Evolutionary conservation across 176 grass and related monocot species (phyloP), one percentile per base, ranked within the genome.

Genomic region (Musa schizocarpa): DNA sequence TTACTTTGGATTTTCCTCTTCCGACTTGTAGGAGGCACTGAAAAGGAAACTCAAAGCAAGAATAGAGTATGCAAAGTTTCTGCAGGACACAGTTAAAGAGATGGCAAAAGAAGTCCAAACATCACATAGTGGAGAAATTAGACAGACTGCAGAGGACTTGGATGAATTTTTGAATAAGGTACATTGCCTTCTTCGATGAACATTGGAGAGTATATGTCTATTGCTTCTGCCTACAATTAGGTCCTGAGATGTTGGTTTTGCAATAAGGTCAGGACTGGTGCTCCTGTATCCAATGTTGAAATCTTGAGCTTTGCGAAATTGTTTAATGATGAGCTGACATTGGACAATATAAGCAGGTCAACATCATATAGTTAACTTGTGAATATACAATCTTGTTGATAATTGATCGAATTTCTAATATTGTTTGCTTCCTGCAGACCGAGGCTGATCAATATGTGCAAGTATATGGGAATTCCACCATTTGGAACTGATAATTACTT

Each of bases 261-360:
- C 68, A 79, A 83, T 62, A 85, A 98, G 94, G 88, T 93, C 78
- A 90, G 94, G 72, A 98, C 85, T 83, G 94, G 94, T 82, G 94
- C 83, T 26, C 55, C 74, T 87, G 94, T 87, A 84, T 77, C 87
- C 43, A 98, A 98, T 87, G 86, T 91, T 80, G 94, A 98, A 91
- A 93, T 98, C 74, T 82, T 98, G 82, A 89, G 64, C 73, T 98
- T 98, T 80, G 94, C 94, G 83, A 93, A 98, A 76, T 79, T 98
- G 34, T 98, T 98, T 75, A 98, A 98, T 78, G 94, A 98, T 75
- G 94, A 98, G 73, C 88, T 98, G 54, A 98, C 88, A 76, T 81
- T 98, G 86, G 94, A 98, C 83, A 98, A 93, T 84, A 98, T 93
- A 76, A 91, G 82, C 84, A 98, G 90, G 90, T 93, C 80, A 43